Evolutionary conservation across 202 grass and related monocot species (phyloP), one percentile per base, ranked within the genome.

Genomic region (Panicum virgatum): DNA sequence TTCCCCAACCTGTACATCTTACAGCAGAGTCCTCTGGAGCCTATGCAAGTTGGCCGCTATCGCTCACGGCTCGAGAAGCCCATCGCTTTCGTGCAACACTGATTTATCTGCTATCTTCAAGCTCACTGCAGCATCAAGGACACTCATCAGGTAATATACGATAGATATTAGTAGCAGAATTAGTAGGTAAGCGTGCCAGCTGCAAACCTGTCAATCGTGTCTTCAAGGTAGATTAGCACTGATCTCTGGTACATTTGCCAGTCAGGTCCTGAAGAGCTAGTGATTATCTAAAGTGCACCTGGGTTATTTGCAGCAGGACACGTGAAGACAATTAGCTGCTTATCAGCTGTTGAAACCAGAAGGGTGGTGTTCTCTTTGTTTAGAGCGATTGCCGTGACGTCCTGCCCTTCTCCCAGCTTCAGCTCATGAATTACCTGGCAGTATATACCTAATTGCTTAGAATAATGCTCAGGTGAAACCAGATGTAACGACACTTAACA

Each of bases 331-430:
- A 87, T 81, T 47, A 98, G 81, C 85, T 90, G 90, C 69, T 94
- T 93, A 85, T 96, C 89, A 73, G 91, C 78, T 76, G 96, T 98
- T 58, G 96, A 98, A 83, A 91, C 83, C 83, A 98, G 77, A 66
- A 98, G 92, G 65, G 68, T 91, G 54, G 83, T 93, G 77, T 91
- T 96, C 73, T 98, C 96, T 83, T 87, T 90, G 80, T 92, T 90
- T 77, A 98, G 76, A 68, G 90, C 87, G 40, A 96, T 82, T 44
- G 90, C 87, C 61, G 89, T 93, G 53, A 98, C 72, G 66, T 96
- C 89, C 81, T 96, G 89, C 44, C 91, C 91, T 84, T 82, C 25
- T 82, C 51, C 76, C 62, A 98, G 84, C 64, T 87, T 83, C 77
- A 98, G 83, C 8, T 68, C 81, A 90, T 96, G 91, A 58, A 90